A percentile compares a stretch with the other conserved stretches of the same genome.
Conservation (phyloP, 768 basidiomycete genomes). For the Pisolithus sp. region DNA sequence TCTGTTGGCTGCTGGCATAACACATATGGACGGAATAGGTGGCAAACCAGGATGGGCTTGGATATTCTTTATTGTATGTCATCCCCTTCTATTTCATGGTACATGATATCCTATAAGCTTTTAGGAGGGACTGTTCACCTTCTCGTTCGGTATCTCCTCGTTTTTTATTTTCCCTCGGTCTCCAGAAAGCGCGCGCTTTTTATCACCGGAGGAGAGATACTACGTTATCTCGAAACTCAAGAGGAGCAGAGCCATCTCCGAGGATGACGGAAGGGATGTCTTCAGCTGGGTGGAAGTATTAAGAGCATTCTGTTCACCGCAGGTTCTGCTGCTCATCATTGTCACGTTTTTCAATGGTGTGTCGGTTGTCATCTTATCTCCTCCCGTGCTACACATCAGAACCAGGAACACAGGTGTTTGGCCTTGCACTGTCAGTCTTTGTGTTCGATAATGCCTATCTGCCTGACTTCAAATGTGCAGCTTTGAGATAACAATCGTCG, state of each 20-base stretch:
- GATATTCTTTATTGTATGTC: slow-evolving; percentile 46
- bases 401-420: slow-evolving; percentile 12
- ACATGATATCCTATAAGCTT: background rate
- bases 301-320: slow-evolving; percentile 43
- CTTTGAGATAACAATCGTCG: slow-evolving; percentile 69
- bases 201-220: slow-evolving; percentile 42
- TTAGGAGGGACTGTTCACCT: too few species aligned
- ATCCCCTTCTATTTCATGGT: background rate
- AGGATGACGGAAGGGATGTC: slow-evolving; percentile 36
- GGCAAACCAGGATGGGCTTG: slow-evolving; percentile 54
- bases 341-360: slow-evolving; percentile 49
- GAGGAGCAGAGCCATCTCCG: slow-evolving; percentile 25
- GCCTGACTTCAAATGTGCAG: slow-evolving; percentile 38
- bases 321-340: slow-evolving; percentile 46
- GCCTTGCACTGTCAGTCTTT: slow-evolving; percentile 19
- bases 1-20: slow-evolving; percentile 53
- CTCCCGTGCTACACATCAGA: background rate
- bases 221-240: slow-evolving; percentile 33
- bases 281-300: slow-evolving; percentile 56
- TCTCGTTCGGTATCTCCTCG: too few species aligned
- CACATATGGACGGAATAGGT: slow-evolving; percentile 16
- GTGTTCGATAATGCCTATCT: slow-evolving; percentile 19
- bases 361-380: slow-evolving; percentile 9
- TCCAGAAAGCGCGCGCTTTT: too few species aligned
- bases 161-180: too few species aligned